These are phyloP conservation scores for Tylopilus rubrobrunneus DNA, from an alignment of 768 basidiomycete species.

Conservation along the genomic window DNA sequence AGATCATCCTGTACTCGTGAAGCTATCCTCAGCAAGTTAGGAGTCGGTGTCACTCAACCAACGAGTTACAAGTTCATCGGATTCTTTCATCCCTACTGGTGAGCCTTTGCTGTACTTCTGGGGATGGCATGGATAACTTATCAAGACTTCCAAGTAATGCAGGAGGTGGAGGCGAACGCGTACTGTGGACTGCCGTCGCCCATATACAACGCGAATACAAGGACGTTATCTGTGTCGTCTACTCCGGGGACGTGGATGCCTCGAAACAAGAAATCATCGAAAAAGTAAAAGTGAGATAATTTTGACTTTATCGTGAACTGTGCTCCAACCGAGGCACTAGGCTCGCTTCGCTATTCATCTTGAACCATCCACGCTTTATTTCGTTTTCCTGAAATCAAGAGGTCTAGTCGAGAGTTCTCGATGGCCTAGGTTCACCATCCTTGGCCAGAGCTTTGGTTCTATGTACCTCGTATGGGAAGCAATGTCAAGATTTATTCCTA, in stretches of 20 bases:
- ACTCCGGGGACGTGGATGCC: constrained; percentile 82
- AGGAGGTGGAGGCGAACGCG: constrained; percentile 94
- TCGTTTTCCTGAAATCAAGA: constrained; percentile 75
- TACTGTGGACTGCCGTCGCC: constrained; percentile 88
- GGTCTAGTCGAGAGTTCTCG: constrained; percentile 71
- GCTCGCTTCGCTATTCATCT: constrained; percentile 78
- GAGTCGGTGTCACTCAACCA: neutral
- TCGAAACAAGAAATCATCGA: constrained; percentile 76
- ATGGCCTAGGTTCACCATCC: constrained; percentile 88
- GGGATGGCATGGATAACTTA: constrained; percentile 22
- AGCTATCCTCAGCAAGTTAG: constrained; percentile 20
- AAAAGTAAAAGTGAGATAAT: constrained; percentile 65
- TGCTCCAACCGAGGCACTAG: constrained; percentile 36
- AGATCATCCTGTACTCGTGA: constrained; percentile 19
- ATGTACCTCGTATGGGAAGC: constrained; percentile 83
- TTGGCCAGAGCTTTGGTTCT: constrained; percentile 89
- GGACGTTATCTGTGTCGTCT: constrained; percentile 71
- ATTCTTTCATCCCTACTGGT: constrained; percentile 98
- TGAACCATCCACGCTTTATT: constrained; percentile 61
- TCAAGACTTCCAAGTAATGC: constrained; percentile 67
- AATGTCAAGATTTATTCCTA: constrained; percentile 72
- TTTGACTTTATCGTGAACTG: neutral
- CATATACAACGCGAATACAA: constrained; percentile 66
- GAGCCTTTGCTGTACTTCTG: neutral
- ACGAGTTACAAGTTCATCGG: constrained; percentile 50